A percentile compares a stretch with the other conserved stretches of the same genome.
Conservation (phyloP, 176 grass and related monocot species). For the Hsuehochloa calcarea region DNA sequence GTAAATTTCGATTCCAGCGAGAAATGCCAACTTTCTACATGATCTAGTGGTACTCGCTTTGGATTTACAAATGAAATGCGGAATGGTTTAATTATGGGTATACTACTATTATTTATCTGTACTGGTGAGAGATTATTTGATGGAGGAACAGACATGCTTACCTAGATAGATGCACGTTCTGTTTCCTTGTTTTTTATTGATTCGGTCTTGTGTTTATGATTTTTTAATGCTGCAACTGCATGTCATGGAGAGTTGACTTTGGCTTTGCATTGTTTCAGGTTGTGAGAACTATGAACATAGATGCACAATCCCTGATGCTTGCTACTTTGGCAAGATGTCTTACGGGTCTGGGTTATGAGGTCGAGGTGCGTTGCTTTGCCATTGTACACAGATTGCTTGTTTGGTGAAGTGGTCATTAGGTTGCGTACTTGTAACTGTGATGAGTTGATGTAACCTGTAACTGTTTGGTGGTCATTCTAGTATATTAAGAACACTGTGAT, state of each 20-base stretch:
- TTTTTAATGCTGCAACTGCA: slow-evolving; percentile 18
- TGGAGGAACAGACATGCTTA: slow-evolving; percentile 42
- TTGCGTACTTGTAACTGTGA: neutral
- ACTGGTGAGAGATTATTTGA: slow-evolving; percentile 22
- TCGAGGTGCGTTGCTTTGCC: slow-evolving; percentile 55
- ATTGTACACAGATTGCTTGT: neutral
- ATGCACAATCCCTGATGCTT: slow-evolving; percentile 76
- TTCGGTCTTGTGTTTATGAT: neutral
- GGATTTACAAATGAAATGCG: slow-evolving; percentile 27
- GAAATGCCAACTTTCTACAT: neutral
- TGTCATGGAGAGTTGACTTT: slow-evolving; percentile 38
- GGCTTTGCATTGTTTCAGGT: slow-evolving; percentile 53
- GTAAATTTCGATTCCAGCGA: slow-evolving; percentile 6
- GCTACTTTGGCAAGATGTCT: slow-evolving; percentile 69
- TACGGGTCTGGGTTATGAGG: slow-evolving; percentile 60
- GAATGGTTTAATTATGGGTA: neutral
- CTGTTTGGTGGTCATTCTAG: neutral
- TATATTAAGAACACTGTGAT: slow-evolving; percentile 7
- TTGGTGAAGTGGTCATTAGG: neutral
- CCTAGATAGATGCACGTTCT: slow-evolving; percentile 31
- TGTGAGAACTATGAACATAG: slow-evolving; percentile 51
- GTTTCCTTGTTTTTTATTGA: slow-evolving; percentile 26
- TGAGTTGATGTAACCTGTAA: neutral
- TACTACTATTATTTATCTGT: neutral
- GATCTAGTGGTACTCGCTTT: neutral